These are phyloP conservation scores for Syzygium aromaticum DNA, from an alignment of 345 rosid genomes.

Conservation along the genomic window DNA sequence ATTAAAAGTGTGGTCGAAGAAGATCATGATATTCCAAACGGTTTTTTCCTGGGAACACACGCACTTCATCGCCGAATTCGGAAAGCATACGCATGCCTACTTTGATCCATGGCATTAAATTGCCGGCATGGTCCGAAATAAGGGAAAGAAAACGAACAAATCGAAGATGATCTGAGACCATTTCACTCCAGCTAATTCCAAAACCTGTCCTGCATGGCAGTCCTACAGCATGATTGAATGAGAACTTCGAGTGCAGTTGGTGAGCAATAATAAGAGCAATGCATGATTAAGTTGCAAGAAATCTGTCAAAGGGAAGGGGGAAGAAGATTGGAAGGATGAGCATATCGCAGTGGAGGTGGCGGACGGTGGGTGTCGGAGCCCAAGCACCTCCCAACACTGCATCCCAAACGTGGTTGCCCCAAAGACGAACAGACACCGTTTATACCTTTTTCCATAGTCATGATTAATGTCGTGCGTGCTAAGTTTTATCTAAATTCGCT, in stretches of 20 bases:
- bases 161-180: background rate
- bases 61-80: background rate
- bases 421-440: background rate
- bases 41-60: background rate
- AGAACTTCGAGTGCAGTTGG: background rate
- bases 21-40: background rate
- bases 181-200: background rate
- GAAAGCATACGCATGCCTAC: background rate
- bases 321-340: constrained; percentile 12
- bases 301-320: background rate
- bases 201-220: background rate
- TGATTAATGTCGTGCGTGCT: background rate
- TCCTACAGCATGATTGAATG: background rate
- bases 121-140: background rate
- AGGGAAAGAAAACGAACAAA: background rate
- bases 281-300: background rate
- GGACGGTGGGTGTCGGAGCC: constrained; percentile 11
- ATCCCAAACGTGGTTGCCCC: background rate
- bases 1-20: background rate
- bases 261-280: background rate
- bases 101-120: background rate
- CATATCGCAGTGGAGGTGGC: background rate
- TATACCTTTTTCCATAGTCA: background rate
- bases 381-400: background rate
- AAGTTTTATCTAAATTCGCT: background rate